Percentiles rank a stretch among this genome's conserved stretches.
Evolutionary conservation across 2,329 filamentous ascomycete species (phyloP).

Genomic region (Nemania sp.): DNA sequence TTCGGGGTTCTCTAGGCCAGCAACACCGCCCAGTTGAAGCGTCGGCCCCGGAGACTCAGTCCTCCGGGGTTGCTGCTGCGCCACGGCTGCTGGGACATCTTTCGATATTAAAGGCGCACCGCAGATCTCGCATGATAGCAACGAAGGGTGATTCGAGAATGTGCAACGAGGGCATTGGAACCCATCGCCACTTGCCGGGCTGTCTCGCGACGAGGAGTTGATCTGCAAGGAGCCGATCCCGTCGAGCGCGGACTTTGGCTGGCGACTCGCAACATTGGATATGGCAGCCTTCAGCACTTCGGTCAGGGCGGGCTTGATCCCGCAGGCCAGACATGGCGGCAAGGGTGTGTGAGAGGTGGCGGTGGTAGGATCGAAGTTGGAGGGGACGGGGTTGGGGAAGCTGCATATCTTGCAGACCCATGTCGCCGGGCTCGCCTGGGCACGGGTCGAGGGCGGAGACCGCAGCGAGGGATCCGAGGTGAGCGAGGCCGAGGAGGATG

Average conservation of each 20-base stretch:
- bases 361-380: conserved; percentile 86
- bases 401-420: conserved; percentile 98
- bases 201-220: conserved; percentile 9
- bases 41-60: conserved; percentile 79
- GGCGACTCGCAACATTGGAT: conserved; percentile 64
- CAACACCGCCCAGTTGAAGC: conserved; percentile 48
- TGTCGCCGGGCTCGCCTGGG: conserved; percentile 66
- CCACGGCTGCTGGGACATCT: conserved; percentile 45
- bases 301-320: conserved; percentile 85
- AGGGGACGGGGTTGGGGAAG: conserved; percentile 89
- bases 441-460: conserved; percentile 48
- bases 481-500: conserved; percentile 44
- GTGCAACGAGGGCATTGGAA: conserved; percentile 85
- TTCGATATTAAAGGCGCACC: conserved; percentile 71
- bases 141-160: conserved; percentile 87
- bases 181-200: conserved; percentile 27
- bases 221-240: conserved; percentile 16
- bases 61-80: conserved; percentile 52
- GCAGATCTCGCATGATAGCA: conserved; percentile 88
- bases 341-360: conserved; percentile 79
- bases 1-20: conserved; percentile 62
- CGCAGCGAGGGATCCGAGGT: conserved; percentile 42
- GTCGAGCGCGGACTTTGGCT: conserved; percentile 23
- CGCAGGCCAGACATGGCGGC: conserved; percentile 87
- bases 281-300: conserved; percentile 87